Evolutionary conservation across 1,139 yeast species (phyloP), one percentile per base, ranked within the genome.

Genomic region (Debaryomyces nepalensis): DNA sequence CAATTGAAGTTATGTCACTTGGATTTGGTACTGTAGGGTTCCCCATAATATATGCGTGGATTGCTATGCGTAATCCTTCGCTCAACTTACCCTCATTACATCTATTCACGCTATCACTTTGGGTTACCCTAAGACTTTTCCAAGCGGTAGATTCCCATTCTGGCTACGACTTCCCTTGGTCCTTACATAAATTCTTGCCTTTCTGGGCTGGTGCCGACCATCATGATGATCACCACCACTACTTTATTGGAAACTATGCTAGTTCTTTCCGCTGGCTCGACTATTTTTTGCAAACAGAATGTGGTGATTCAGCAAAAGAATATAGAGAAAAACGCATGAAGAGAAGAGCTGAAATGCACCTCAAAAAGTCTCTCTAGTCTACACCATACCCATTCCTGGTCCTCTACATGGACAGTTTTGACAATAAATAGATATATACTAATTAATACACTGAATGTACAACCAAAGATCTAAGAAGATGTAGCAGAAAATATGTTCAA

Each of bases 171-270:
- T 91, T 91, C 79, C 97, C 98, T 44, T 85, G 95, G 90, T 88
- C 97, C 4, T 77, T 91, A 61, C 91, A 88, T 69, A 88, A 90
- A 59, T 82, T 90, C 67, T 63, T 91, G 46, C 97, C 97, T 26
- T 79, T 91, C 68, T 91, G 98, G 98, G 96, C 98, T 12, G 98
- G 98, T 46, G 97, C 98, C 15, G 97, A 88, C 57, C 98, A 91
- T 66, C 98, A 91, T 62, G 98, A 91, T 63, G 89, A 87, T 61
- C 98, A 91, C 64, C 98, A 91, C 64, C 96, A 88, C 61, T 89
- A 84, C 68, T 91, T 91, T 67, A 84, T 81, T 53, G 97, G 97
- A 44, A 89, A 90, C 68, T 91, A 89, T 64, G 95, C 97, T 19
- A 85, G 95, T 43, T 82, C 93, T 26, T 91, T 91, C 77, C 82